A percentile compares a stretch with the other conserved stretches of the same genome.
phyloP scores from a whole-genome alignment of 306 rosid species.

The Sicyos edulis region DNA sequence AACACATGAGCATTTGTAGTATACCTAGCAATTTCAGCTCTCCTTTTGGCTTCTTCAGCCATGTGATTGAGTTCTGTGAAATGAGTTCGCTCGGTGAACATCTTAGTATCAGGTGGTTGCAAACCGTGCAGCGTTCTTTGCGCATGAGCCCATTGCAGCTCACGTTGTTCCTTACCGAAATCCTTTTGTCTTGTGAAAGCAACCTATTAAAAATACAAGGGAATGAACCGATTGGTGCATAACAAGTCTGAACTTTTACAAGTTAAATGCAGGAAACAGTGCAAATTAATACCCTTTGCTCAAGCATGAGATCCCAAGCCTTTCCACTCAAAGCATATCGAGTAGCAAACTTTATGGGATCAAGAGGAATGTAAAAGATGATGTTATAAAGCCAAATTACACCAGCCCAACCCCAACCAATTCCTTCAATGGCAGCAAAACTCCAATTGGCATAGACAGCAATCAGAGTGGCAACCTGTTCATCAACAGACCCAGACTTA shows the following conservation, averaged over 20 bases:
- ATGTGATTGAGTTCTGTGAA: constrained; percentile 82
- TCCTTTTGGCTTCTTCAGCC: constrained; percentile 97
- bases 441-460: constrained; percentile 95
- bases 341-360: constrained; percentile 66
- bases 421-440: constrained; percentile 95
- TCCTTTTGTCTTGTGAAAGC: constrained; percentile 99
- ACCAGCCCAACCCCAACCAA: constrained; percentile 99
- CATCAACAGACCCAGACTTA: constrained; percentile 19
- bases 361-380: constrained; percentile 83
- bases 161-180: constrained; percentile 93
- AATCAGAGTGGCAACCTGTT: constrained; percentile 89
- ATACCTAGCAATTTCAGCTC: constrained; percentile 97
- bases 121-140: constrained; percentile 93
- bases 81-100: constrained; percentile 73
- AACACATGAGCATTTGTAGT: neutral
- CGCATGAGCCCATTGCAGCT: constrained; percentile 99
- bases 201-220: constrained; percentile 38
- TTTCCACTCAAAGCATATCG: constrained; percentile 87
- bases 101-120: constrained; percentile 75
- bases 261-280: neutral
- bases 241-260: neutral
- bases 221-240: neutral
- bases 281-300: constrained; percentile 67
- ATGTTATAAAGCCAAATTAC: constrained; percentile 90
- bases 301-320: constrained; percentile 98